Conservation (phyloP, 805 yeast species). For the Saccharomyces mikatae region DNA sequence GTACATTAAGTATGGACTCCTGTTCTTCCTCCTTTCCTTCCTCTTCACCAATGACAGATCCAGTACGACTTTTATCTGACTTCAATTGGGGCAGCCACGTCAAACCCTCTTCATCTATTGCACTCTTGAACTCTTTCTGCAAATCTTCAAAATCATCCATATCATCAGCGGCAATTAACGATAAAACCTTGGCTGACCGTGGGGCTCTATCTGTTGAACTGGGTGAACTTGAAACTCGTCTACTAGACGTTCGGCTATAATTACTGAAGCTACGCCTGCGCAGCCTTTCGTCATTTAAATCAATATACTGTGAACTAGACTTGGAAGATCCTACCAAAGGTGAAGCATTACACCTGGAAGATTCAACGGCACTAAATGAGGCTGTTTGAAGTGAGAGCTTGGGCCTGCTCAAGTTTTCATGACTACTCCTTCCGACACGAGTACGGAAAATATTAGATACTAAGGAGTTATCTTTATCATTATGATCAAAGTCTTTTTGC, state of each 20-base stretch:
- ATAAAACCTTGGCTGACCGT: conserved; percentile 23
- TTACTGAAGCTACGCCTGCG: background rate
- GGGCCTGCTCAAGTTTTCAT: conserved; percentile 6
- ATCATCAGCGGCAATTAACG: conserved; percentile 27
- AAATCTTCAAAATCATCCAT: conserved; percentile 28
- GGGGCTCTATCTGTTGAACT: conserved; percentile 13
- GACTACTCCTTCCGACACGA: background rate
- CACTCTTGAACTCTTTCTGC: conserved; percentile 25
- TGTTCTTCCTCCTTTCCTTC: conserved; percentile 2
- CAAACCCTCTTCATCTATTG: conserved; percentile 20
- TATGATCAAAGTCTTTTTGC: background rate
- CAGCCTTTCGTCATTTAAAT: background rate
- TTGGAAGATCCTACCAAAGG: background rate
- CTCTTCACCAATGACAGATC: conserved; percentile 2
- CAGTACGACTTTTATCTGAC: conserved; percentile 20
- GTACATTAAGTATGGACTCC: background rate
- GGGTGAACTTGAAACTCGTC: conserved; percentile 2
- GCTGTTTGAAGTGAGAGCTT: conserved; percentile 11
- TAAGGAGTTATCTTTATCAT: conserved; percentile 5
- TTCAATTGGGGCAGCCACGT: conserved; percentile 26
- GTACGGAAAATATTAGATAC: conserved; percentile 11
- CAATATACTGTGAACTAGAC: background rate
- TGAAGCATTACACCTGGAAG: background rate
- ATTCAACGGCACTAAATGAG: conserved; percentile 1
- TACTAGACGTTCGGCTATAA: background rate